Evolutionary conservation across 805 yeast species (phyloP).

Genomic region (Saccharomycodes ludwigii): DNA sequence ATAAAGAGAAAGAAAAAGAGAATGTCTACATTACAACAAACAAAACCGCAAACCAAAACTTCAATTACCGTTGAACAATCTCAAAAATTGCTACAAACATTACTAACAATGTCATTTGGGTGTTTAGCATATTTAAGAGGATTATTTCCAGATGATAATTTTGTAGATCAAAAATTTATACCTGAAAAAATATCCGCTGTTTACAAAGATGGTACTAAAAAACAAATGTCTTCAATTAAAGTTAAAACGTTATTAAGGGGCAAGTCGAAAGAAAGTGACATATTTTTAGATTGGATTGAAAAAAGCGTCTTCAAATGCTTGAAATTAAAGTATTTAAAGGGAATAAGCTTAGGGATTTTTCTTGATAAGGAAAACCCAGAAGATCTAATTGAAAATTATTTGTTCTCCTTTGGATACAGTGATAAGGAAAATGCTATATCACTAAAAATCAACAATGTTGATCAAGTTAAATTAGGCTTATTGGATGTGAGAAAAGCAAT

Average conservation of each 20-base stretch:
- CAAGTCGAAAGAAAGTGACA: conserved; percentile 33
- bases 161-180: conserved; percentile 34
- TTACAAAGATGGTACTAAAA: conserved; percentile 15
- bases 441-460: no score
- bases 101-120: conserved; percentile 41
- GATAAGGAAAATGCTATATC: conserved; percentile 17
- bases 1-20: not conserved
- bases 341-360: conserved; percentile 34
- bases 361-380: conserved; percentile 30
- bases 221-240: conserved; percentile 25
- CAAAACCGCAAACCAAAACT: conserved; percentile 12
- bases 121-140: conserved; percentile 47
- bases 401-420: conserved; percentile 35
- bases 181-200: conserved; percentile 23
- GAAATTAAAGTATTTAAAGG: conserved; percentile 28
- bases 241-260: conserved; percentile 39
- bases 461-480: conserved; percentile 19
- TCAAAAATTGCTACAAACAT: conserved; percentile 34
- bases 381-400: conserved; percentile 36
- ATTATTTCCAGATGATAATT: conserved; percentile 42
- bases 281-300: conserved; percentile 42
- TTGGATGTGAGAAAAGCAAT: conserved; percentile 31
- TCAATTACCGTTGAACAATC: conserved; percentile 27
- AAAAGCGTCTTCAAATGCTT: conserved; percentile 36
- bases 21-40: conserved; percentile 15